A percentile compares a stretch with the other conserved stretches of the same genome.
These are phyloP conservation scores for Neurospora sp. DNA, from an alignment of 495 filamentous ascomycete species.

Conservation along the genomic window DNA sequence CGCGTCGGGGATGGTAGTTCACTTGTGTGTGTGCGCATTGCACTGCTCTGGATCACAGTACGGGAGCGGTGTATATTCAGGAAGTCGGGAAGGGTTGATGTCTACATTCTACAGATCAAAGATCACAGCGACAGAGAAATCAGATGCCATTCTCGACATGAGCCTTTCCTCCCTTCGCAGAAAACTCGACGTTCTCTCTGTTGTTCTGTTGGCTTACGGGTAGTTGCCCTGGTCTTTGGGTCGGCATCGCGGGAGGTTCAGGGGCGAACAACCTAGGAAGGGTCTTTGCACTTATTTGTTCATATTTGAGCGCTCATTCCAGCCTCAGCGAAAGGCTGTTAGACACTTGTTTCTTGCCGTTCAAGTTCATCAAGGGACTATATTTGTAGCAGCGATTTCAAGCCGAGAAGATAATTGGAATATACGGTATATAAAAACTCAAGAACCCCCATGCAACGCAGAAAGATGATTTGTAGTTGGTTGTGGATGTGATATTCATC, in stretches of 20 bases:
- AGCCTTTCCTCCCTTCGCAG: neutral
- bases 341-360: neutral
- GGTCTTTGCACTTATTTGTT: neutral
- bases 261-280: neutral
- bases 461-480: neutral
- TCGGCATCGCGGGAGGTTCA: neutral
- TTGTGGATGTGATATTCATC: neutral
- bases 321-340: neutral
- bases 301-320: neutral
- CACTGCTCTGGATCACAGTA: neutral
- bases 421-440: neutral
- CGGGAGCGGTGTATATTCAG: neutral
- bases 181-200: neutral
- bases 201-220: neutral
- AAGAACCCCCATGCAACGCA: neutral
- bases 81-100: neutral
- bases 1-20: neutral
- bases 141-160: neutral
- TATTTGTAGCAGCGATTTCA: neutral
- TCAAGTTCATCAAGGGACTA: neutral
- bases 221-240: no score
- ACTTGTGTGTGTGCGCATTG: neutral
- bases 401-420: neutral
- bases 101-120: neutral
- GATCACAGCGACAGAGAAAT: neutral